phyloP scores from a whole-genome alignment of 768 basidiomycete genomes.

The Leccinum disarticulatum region DNA sequence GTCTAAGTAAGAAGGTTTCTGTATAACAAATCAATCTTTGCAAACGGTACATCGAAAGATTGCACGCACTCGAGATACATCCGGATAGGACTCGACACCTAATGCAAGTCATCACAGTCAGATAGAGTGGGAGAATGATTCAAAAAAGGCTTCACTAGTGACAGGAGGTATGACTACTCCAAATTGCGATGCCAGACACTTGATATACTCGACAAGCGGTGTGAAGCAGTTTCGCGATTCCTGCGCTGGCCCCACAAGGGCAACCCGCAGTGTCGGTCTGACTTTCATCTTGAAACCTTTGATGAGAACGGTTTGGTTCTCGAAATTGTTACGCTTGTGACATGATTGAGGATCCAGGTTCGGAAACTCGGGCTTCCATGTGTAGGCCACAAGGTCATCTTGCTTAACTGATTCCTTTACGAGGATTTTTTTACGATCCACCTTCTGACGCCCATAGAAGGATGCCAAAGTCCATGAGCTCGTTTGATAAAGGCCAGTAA shows the following conservation, averaged over 20 bases:
- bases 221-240: no score
- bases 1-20: slow-evolving; percentile 9
- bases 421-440: not conserved
- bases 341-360: not conserved
- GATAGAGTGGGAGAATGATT: not conserved
- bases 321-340: not conserved
- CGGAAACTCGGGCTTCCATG: not conserved
- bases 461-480: not conserved
- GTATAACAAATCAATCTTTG: not conserved
- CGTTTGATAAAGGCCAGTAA: slow-evolving; percentile 4
- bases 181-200: not conserved
- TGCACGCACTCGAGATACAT: not conserved
- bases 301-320: slow-evolving; percentile 14
- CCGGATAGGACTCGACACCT: slow-evolving; percentile 1
- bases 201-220: not conserved
- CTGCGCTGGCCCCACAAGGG: not conserved
- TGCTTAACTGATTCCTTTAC: not conserved
- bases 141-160: not conserved
- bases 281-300: slow-evolving; percentile 10
- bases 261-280: not conserved
- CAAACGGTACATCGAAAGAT: not conserved
- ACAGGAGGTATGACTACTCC: no score
- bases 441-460: not conserved
- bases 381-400: not conserved
- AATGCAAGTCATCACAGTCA: not conserved